Evolutionary conservation across 306 rosid genomes (phyloP).

Genomic region (Geum urbanum): DNA sequence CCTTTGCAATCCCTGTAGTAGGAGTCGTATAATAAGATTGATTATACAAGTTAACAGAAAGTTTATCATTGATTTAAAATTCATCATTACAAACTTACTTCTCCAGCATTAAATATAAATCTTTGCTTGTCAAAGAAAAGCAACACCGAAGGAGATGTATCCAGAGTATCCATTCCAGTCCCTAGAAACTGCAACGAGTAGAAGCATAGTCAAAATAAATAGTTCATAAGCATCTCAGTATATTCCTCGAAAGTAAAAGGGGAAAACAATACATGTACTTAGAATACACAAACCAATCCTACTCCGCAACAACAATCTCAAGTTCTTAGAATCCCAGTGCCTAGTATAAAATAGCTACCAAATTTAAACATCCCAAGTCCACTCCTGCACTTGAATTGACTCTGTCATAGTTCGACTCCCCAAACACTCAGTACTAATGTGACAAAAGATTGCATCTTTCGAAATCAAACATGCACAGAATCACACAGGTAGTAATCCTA

Average conservation of each 20-base stretch:
- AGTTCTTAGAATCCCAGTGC: background rate
- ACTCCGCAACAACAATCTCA: background rate
- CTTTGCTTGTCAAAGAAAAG: constrained; percentile 89
- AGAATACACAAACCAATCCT: background rate
- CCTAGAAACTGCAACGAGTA: constrained; percentile 52
- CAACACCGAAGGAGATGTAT: constrained; percentile 73
- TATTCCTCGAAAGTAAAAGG: background rate
- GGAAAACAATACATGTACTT: background rate
- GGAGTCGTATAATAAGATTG: constrained; percentile 9
- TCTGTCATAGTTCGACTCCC: background rate
- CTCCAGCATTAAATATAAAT: constrained; percentile 88
- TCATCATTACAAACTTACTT: constrained; percentile 35
- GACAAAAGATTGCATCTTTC: constrained; percentile 2
- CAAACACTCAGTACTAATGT: background rate
- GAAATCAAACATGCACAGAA: background rate
- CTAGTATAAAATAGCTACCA: background rate
- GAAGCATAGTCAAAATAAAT: background rate
- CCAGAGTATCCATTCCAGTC: constrained; percentile 93
- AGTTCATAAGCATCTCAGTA: background rate
- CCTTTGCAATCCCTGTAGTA: constrained; percentile 70
- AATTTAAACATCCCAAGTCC: background rate
- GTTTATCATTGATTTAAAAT: background rate
- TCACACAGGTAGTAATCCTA: background rate
- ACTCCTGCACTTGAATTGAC: too few relatives aligned
- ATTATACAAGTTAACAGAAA: background rate